Conservation (phyloP, 148 eudicot species). For the Silene uniflora region DNA sequence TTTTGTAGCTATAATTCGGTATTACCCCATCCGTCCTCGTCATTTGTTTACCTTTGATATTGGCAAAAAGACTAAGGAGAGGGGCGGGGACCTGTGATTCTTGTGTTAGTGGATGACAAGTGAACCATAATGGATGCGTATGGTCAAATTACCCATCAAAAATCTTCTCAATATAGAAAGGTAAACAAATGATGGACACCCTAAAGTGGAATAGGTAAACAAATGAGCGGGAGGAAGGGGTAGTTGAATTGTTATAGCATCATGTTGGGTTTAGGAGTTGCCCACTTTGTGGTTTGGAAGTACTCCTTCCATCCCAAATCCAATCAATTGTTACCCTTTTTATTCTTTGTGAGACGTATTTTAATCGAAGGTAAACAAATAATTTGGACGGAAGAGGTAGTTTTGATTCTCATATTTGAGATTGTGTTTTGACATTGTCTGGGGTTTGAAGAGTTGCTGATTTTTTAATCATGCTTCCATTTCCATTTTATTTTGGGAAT, state of each 20-base stretch:
- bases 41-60: no score
- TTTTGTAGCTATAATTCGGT: not conserved
- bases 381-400: not conserved
- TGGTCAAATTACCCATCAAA: no score
- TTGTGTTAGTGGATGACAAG: no score
- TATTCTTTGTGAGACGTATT: no score
- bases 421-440: not conserved
- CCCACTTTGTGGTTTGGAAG: not conserved
- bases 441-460: not conserved
- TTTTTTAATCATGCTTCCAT: not conserved
- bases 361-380: not conserved
- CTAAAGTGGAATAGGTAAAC: no score
- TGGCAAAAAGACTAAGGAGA: no score
- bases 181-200: no score
- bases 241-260: not conserved
- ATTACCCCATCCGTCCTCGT: no score
- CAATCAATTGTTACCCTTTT: not conserved
- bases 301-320: not conserved
- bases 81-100: no score
- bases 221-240: no score
- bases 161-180: no score
- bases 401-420: not conserved
- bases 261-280: not conserved
- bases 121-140: no score
- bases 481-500: not conserved